These are phyloP conservation scores for Candida ficus DNA, from an alignment of 805 yeast species.

Conservation along the genomic window DNA sequence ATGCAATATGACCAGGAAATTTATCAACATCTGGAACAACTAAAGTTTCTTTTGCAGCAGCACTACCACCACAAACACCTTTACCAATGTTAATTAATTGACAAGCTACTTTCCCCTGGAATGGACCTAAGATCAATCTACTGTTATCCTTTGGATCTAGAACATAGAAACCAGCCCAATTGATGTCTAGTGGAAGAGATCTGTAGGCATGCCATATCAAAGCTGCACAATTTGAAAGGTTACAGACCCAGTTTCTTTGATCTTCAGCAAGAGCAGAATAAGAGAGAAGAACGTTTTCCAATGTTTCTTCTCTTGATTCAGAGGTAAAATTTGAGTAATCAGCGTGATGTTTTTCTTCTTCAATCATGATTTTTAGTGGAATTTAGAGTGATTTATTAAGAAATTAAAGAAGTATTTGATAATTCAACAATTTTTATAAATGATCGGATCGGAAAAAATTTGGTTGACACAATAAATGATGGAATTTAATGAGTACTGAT, in stretches of 20 bases:
- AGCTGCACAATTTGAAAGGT: conserved; percentile 81
- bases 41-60: conserved; percentile 52
- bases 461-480: no score
- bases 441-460: no score
- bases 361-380: conserved; percentile 15
- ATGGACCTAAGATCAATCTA: conserved; percentile 79
- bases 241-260: conserved; percentile 82
- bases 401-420: no score
- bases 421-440: no score
- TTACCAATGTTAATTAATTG: conserved; percentile 71
- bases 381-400: neutral
- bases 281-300: conserved; percentile 53
- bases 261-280: conserved; percentile 60
- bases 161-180: conserved; percentile 94
- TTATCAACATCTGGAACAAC: conserved; percentile 70
- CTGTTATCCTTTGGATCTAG: conserved; percentile 26
- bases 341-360: conserved; percentile 54
- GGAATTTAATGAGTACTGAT: no score
- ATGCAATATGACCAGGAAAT: conserved; percentile 93
- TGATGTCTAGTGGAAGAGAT: conserved; percentile 51
- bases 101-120: conserved; percentile 96
- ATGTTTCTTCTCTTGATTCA: conserved; percentile 43
- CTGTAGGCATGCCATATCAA: conserved; percentile 85
- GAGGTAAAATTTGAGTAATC: conserved; percentile 55
- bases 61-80: conserved; percentile 94